Evolutionary conservation across 768 basidiomycete species (phyloP), one percentile per base, ranked within the genome.

Genomic region (Mycena rebaudengoi): DNA sequence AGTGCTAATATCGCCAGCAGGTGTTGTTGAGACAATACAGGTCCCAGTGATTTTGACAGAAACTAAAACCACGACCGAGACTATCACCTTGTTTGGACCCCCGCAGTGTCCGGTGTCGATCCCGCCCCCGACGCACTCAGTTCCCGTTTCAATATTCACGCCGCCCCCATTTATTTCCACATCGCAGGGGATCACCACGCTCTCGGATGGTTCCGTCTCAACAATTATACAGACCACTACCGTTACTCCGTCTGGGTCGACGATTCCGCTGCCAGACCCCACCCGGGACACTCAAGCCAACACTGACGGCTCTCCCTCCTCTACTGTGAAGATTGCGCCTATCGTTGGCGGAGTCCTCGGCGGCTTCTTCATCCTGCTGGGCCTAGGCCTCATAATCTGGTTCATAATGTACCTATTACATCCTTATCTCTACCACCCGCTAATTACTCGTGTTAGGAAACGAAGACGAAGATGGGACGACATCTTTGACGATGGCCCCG

Each of bases 301-400:
- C 35, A 53, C 48, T 21, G 65, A 63, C 45, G 52, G 49, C 20
- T 57, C 60, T 26, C 68, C 69, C 40, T 64, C 77, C 5, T 67
- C 73, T 8, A n/a, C n/a, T n/a, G n/a, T n/a, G n/a, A 68, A 80
- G 49, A 54, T 86, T 5, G 83, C 74, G 2, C 79, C 86, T 12
- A 84, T 87, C 62, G 74, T 87, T 18, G 87, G 86, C 14, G 85
- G 87, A 32, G 81, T 80, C 7, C 71, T 86, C 6, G 87, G 86
- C 16, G 87, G 87, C 12, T 82, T 87, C 69, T 75, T 87, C 61
- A 85, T 83, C 21, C 70, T 86, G 35, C 67, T 85, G 18, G 78
- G 71, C 2, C 68, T 88, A 5, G 84, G 82, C 0, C 75, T 75
- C 14, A 66, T 79, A 23, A 69, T 85, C 37, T 87, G 85, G 85